Base-by-base conservation (phyloP, 305 asterid species). In the Solanum hybrid region DNA sequence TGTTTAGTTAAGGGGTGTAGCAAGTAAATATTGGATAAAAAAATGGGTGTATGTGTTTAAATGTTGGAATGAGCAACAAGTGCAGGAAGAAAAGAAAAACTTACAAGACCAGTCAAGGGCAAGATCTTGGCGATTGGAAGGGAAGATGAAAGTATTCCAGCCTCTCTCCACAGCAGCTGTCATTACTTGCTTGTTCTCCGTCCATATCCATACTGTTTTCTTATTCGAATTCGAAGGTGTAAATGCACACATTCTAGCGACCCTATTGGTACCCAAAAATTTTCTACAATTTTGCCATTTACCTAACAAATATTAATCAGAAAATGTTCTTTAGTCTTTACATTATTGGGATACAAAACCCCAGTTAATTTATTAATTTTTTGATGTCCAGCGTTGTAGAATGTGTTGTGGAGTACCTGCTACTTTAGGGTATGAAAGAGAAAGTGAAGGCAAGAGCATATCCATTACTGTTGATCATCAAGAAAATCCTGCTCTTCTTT, bases 171-270 rank as follows among this genome's bases (percentile, higher is more conserved):
- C 95, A 24, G 98, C 97, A 80, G 96, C 94, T 9, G 97, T 96
- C 99, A 97, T 95, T 40, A 95, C 98, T 88, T 94, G 91, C 91
- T 97, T 94, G 94, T 93, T 97, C 92, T 94, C 95, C 84, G 98
- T 96, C 98, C 98, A 96, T 87, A 96, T 90, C 99, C 98, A 97
- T 5, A 95, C 97, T 86, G 80, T 91, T 93, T 97, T 97, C 92
- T 93, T 92, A 13, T 93, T 92, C n/a, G 37, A 40, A 78, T 88
- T 40, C n/a, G 89, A 69, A 7, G 86, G 36, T 90, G 88, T 69
- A 26, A 34, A 69, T 19, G 88, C 89, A 17, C 89, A 80, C 93
- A 94, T 93, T 86, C 92, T 75, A 69, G 34, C 22, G 31, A 80
- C 82, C 15, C 51, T 78, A 34, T 77, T 77, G 24, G 38, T 26